Evolutionary conservation across 768 basidiomycete species (phyloP).

Genomic region (Collybiopsis confluens): DNA sequence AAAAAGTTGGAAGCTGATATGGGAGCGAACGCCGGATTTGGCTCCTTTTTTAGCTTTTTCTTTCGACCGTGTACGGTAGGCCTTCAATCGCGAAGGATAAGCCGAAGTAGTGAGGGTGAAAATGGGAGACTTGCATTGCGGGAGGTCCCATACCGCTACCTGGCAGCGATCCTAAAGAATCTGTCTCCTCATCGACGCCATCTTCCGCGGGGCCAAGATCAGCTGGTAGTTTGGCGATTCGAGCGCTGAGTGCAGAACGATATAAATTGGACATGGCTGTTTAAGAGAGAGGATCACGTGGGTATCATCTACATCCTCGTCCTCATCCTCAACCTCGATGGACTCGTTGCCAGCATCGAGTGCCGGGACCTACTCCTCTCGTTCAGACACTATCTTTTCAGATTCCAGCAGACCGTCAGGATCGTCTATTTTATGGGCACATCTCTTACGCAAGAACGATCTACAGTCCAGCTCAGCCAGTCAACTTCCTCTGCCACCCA

Average conservation of each 20-base stretch:
- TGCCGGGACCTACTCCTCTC: neutral
- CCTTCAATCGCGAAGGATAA: slow-evolving; percentile 23
- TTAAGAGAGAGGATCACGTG: neutral
- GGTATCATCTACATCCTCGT: too few species aligned
- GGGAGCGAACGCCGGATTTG: slow-evolving; percentile 67
- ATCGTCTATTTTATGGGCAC: slow-evolving; percentile 41
- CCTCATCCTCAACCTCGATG: neutral
- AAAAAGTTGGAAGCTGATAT: slow-evolving; percentile 80
- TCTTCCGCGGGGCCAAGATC: slow-evolving; percentile 37
- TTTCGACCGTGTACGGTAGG: slow-evolving; percentile 24
- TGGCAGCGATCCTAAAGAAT: slow-evolving; percentile 59
- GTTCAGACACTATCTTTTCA: neutral
- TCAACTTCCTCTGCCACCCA: slow-evolving; percentile 29
- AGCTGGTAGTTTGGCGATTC: slow-evolving; percentile 69
- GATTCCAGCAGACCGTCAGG: neutral
- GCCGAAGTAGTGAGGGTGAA: slow-evolving; percentile 12
- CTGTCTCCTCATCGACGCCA: slow-evolving; percentile 45
- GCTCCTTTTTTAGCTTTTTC: slow-evolving; percentile 27
- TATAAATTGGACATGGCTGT: slow-evolving; percentile 62
- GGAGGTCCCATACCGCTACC: slow-evolving; percentile 58
- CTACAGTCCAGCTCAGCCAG: neutral
- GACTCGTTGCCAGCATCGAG: neutral
- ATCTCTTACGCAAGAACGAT: slow-evolving; percentile 45
- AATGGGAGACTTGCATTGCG: slow-evolving; percentile 44
- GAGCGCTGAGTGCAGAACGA: slow-evolving; percentile 73